These are phyloP conservation scores for Teunomyces cretensis DNA, from an alignment of 805 yeast genomes.

Conservation along the genomic window DNA sequence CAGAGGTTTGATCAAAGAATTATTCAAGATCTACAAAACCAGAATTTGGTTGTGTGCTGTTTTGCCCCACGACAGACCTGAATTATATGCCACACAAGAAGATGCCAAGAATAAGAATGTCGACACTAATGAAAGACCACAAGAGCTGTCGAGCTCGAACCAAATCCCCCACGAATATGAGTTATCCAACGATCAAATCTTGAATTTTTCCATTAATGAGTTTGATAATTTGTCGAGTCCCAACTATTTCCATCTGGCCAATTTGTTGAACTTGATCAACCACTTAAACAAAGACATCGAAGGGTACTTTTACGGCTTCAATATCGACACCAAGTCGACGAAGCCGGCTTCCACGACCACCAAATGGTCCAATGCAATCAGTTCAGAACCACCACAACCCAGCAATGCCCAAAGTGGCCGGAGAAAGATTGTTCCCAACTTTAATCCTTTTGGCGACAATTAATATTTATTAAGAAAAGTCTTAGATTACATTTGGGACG, in stretches of 20 bases:
- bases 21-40: conserved; percentile 46
- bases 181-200: conserved; percentile 37
- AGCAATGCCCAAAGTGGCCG: conserved; percentile 7
- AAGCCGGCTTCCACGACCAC: not conserved
- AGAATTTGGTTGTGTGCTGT: conserved; percentile 51
- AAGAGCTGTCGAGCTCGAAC: conserved; percentile 2
- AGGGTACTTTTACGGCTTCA: conserved; percentile 44
- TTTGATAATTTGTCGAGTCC: conserved; percentile 42
- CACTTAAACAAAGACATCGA: conserved; percentile 43
- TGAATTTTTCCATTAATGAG: conserved; percentile 45
- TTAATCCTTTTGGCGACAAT: conserved; percentile 26
- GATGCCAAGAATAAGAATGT: not conserved
- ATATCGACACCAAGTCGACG: conserved; percentile 7
- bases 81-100: conserved; percentile 20
- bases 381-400: not conserved
- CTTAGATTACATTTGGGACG: not conserved
- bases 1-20: conserved; percentile 43
- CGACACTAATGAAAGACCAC: conserved; percentile 1
- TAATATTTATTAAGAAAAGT: not conserved
- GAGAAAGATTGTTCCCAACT: conserved; percentile 20
- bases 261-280: conserved; percentile 46
- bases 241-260: conserved; percentile 52
- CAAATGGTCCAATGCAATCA: not conserved
- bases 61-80: conserved; percentile 39
- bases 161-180: conserved; percentile 39